These are phyloP conservation scores for Corylus avellana DNA, from an alignment of 306 rosid genomes.

Conservation along the genomic window DNA sequence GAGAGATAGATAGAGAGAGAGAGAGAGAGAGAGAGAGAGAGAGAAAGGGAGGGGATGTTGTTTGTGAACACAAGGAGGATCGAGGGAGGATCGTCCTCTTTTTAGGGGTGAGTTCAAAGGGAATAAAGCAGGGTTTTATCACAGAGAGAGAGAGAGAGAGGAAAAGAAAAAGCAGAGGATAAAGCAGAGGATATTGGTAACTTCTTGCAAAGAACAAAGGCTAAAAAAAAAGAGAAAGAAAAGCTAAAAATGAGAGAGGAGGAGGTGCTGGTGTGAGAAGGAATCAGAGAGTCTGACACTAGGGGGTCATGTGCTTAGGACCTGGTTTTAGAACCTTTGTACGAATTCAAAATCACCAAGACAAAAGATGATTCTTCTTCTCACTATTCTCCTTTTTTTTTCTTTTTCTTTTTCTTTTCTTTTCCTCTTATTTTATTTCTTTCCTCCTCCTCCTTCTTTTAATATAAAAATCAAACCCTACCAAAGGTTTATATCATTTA, in stretches of 20 bases:
- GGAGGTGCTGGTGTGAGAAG: slow-evolving; percentile 41
- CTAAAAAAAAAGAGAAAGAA: slow-evolving; percentile 32
- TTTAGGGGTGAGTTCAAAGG: slow-evolving; percentile 76
- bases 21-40: slow-evolving; percentile 37
- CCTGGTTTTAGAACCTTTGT: slow-evolving; percentile 62
- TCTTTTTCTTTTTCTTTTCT: slow-evolving; percentile 27
- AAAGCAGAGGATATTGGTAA: slow-evolving; percentile 74
- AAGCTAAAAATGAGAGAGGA: slow-evolving; percentile 44
- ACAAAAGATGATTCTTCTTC: slow-evolving; percentile 83
- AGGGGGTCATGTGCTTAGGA: slow-evolving; percentile 90
- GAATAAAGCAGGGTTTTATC: slow-evolving; percentile 71
- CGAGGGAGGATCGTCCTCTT: slow-evolving; percentile 76
- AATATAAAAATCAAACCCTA: slow-evolving; percentile 33
- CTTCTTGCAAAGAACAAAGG: slow-evolving; percentile 89
- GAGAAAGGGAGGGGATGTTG: slow-evolving; percentile 47
- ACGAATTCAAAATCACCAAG: slow-evolving; percentile 74
- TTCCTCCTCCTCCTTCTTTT: slow-evolving; percentile 32
- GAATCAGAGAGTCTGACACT: slow-evolving; percentile 83
- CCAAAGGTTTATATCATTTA: neutral
- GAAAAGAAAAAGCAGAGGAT: slow-evolving; percentile 51
- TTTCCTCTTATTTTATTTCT: slow-evolving; percentile 33
- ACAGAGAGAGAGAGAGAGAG: slow-evolving; percentile 28
- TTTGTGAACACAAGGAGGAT: slow-evolving; percentile 81
- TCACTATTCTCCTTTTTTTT: slow-evolving; percentile 30
- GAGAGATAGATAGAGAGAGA: slow-evolving; percentile 39